phyloP scores from a whole-genome alignment of 2,329 filamentous ascomycete species.

The Graphium sp. region DNA sequence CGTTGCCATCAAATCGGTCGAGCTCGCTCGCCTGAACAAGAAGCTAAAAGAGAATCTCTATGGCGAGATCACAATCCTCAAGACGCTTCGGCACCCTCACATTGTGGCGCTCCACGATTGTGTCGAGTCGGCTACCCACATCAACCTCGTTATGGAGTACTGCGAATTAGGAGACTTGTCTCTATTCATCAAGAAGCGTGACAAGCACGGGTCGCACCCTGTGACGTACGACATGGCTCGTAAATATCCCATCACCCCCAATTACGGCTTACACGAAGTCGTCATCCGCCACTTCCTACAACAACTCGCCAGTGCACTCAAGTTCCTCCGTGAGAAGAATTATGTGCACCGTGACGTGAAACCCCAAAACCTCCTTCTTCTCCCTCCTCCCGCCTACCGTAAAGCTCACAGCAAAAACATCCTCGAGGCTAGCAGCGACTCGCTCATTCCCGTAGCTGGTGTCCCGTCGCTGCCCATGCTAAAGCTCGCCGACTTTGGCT shows the following conservation, averaged over 20 bases:
- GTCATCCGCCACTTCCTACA: conserved; percentile 91
- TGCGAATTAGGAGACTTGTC: conserved; percentile 91
- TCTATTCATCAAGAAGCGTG: conserved; percentile 87
- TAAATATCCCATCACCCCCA: conserved; percentile 74
- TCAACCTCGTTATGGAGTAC: conserved; percentile 97
- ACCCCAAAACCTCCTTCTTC: conserved; percentile 83
- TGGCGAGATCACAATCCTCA: conserved; percentile 88
- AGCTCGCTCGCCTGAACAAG: conserved; percentile 76
- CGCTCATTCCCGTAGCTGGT: conserved; percentile 65
- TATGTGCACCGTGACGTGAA: conserved; percentile 96
- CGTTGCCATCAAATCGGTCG: conserved; percentile 94
- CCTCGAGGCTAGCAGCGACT: conserved; percentile 61
- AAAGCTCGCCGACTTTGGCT: conserved; percentile 98
- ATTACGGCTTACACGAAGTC: conserved; percentile 90
- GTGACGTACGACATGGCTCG: conserved; percentile 79
- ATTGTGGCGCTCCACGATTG: conserved; percentile 95
- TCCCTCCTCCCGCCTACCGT: conserved; percentile 62
- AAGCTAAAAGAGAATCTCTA: conserved; percentile 95
- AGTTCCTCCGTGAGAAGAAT: conserved; percentile 71
- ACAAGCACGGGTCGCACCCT: conserved; percentile 61
- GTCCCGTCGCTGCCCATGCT: conserved; percentile 81
- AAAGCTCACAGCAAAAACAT: conserved; percentile 33
- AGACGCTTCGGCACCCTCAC: conserved; percentile 84
- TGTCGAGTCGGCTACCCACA: conserved; percentile 70
- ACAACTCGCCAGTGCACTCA: conserved; percentile 79